Percentiles rank a stretch among this genome's conserved stretches.
Conservation (phyloP, 1,284 basidiomycete genomes). For the Trametes sp. region DNA sequence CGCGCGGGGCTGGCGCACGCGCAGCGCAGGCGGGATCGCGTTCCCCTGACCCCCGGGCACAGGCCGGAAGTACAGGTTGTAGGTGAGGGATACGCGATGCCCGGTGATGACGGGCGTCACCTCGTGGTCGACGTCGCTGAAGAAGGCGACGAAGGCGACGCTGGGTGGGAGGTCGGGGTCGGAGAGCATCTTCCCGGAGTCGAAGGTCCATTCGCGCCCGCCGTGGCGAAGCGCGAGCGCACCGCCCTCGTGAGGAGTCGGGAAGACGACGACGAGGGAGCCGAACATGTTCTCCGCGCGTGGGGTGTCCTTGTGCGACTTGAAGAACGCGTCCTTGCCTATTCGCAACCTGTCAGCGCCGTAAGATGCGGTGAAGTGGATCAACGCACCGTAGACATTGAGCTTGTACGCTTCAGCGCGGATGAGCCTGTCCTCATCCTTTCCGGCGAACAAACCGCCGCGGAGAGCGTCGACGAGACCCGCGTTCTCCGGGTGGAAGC, state of each 20-base stretch:
- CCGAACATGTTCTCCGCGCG: slow-evolving; percentile 49
- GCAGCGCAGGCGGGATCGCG: neutral
- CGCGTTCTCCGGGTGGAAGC: slow-evolving; percentile 24
- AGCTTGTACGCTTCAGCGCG: slow-evolving; percentile 39
- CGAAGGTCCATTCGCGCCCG: slow-evolving; percentile 43
- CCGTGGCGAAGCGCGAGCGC: slow-evolving; percentile 44
- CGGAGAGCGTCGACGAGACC: slow-evolving; percentile 28
- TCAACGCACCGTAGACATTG: slow-evolving; percentile 38
- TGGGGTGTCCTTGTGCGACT: slow-evolving; percentile 51
- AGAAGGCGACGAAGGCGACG: slow-evolving; percentile 49
- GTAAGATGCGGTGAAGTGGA: too few relatives aligned
- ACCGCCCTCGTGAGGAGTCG: slow-evolving; percentile 50
- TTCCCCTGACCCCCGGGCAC: too few relatives aligned
- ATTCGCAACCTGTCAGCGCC: neutral
- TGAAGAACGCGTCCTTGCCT: slow-evolving; percentile 42
- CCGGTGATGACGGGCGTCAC: slow-evolving; percentile 49
- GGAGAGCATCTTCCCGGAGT: slow-evolving; percentile 34
- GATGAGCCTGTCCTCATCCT: slow-evolving; percentile 21
- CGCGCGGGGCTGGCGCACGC: slow-evolving; percentile 11
- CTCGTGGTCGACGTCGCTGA: slow-evolving; percentile 54
- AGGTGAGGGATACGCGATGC: slow-evolving; percentile 52
- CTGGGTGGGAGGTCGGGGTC: slow-evolving; percentile 21
- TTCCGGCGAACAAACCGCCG: slow-evolving; percentile 27
- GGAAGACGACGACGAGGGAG: slow-evolving; percentile 51
- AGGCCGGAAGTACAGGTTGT: slow-evolving; percentile 46